Evolutionary conservation across 257 asterid genomes (phyloP), one percentile per base, ranked within the genome.

Genomic region (Gardenia jasminoides): DNA sequence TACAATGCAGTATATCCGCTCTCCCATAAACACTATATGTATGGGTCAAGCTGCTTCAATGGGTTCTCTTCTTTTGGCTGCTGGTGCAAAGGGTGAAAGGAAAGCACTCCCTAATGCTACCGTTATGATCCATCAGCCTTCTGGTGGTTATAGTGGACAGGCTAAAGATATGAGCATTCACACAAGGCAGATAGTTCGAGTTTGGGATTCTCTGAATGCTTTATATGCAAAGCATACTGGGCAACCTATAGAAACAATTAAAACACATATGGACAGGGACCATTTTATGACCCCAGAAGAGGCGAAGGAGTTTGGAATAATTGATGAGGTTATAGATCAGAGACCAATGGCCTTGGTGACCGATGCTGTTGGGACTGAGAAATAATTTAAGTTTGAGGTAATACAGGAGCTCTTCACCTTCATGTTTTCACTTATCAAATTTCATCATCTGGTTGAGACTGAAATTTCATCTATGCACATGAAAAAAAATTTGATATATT

Each of bases 31-130:
- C 75, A 94, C 99, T 9, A 89, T 86, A 68, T 94, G 99, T 78
- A 88, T 94, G 74, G 99, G 99, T 47, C 99, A 91, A 85, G 98
- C 99, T 78, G 98, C 99, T 80, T 93, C 99, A 5, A 94, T 94
- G 99, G 99, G 85, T 64, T 94, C 99, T 81, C 98, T 94, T 72
- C 97, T 94, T 74, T 84, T 94, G 87, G 96, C 98, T 74, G 93
- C 99, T 82, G 99, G 99, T 68, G 90, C 99, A 56, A 93, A 91
- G 88, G 99, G 99, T 80, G 91, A 89, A 90, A 88, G 99, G 76
- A 83, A 91, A 65, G 75, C 96, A 76, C 96, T 94, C 62, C 99
- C 99, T 59, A 94, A 94, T 78, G 97, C 99, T 64, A 87, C 97
- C 7, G 79, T 94, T 66, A 94, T 94, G 99, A 87, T 93, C 84